Evolutionary conservation across 768 basidiomycete species (phyloP).

Genomic region (Dentipellis sp.): DNA sequence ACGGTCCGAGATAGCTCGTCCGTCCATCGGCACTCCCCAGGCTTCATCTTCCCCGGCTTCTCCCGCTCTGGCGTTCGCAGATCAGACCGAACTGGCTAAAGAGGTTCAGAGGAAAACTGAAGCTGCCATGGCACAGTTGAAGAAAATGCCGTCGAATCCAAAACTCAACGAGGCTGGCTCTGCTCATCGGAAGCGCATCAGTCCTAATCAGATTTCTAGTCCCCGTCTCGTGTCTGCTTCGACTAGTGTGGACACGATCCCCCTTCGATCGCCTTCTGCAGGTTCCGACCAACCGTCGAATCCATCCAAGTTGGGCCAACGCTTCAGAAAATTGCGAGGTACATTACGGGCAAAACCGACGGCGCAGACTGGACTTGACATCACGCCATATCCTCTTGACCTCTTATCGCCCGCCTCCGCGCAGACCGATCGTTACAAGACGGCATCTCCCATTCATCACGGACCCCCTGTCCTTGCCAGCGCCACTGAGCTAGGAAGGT

Average conservation of each 20-base stretch:
- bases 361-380: constrained; percentile 40
- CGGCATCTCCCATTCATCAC: constrained; percentile 21
- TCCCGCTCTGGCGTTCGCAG: neutral
- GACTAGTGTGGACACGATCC: constrained; percentile 27
- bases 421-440: constrained; percentile 33
- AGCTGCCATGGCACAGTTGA: constrained; percentile 32
- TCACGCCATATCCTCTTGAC: constrained; percentile 35
- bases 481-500: constrained; percentile 42
- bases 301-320: constrained; percentile 55
- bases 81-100: constrained; percentile 10
- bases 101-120: constrained; percentile 11
- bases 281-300: constrained; percentile 14
- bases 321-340: constrained; percentile 64
- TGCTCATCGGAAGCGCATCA: constrained; percentile 22
- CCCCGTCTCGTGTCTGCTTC: constrained; percentile 32
- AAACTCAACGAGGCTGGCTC: constrained; percentile 16
- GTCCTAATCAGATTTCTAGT: constrained; percentile 28
- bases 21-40: neutral
- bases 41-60: neutral
- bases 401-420: constrained; percentile 28
- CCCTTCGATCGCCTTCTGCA: constrained; percentile 17
- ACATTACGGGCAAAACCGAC: constrained; percentile 51
- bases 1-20: neutral
- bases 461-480: constrained; percentile 28
- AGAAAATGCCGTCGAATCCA: constrained; percentile 30